These are phyloP conservation scores for Bipolaris zeicola DNA, from an alignment of 2,329 filamentous ascomycete genomes.

Conservation along the genomic window DNA sequence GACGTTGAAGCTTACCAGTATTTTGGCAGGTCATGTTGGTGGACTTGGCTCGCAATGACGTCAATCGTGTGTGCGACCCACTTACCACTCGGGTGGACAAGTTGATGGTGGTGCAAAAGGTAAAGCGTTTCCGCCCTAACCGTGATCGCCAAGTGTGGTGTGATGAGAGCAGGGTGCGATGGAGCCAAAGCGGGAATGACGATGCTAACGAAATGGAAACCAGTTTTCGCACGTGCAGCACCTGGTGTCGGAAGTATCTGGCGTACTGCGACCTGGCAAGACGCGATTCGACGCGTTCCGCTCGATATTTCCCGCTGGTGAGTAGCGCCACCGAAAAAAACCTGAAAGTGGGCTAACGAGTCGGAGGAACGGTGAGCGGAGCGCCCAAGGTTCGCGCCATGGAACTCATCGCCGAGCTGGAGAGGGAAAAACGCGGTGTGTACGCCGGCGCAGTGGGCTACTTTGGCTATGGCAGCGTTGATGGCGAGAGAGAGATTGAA, in stretches of 20 bases:
- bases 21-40: conserved; percentile 88
- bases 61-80: conserved; percentile 94
- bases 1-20: conserved; percentile 64
- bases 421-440: conserved; percentile 90
- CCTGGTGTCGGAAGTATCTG: conserved; percentile 92
- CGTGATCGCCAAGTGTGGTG: conserved; percentile 6
- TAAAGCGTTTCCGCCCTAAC: conserved; percentile 20
- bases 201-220: conserved; percentile 10
- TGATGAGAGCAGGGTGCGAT: conserved; percentile 5
- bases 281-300: conserved; percentile 95
- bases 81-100: conserved; percentile 87
- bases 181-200: conserved; percentile 1
- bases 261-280: conserved; percentile 79
- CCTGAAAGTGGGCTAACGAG: conserved; percentile 18
- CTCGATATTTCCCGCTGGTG: conserved; percentile 91
- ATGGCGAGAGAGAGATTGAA: conserved; percentile 66
- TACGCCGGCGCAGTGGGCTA: conserved; percentile 97
- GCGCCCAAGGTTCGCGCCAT: conserved; percentile 96
- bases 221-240: conserved; percentile 97
- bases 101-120: conserved; percentile 72
- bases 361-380: conserved; percentile 75
- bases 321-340: conserved; percentile 20
- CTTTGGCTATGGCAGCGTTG: conserved; percentile 83
- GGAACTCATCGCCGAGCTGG: conserved; percentile 94
- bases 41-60: conserved; percentile 92